phyloP scores from a whole-genome alignment of 2,329 filamentous ascomycete species.

The Byssothecium circinans region DNA sequence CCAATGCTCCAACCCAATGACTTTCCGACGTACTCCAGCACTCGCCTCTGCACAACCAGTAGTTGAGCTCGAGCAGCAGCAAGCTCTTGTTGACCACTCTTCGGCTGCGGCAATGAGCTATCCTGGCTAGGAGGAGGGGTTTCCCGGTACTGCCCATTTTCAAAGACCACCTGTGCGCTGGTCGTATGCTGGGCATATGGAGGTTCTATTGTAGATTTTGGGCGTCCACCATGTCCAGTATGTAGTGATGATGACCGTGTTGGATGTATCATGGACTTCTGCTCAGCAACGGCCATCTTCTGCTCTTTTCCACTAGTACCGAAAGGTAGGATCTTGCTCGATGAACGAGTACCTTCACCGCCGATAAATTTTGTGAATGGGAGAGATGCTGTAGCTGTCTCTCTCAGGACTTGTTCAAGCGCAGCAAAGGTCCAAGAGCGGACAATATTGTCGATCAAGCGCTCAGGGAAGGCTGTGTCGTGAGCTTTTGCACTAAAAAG shows the following conservation, averaged over 20 bases:
- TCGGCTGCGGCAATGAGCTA: slow-evolving; percentile 28
- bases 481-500: slow-evolving; percentile 35
- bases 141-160: slow-evolving; percentile 43
- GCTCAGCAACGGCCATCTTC: slow-evolving; percentile 65
- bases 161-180: slow-evolving; percentile 41
- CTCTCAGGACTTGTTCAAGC: slow-evolving; percentile 73
- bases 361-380: slow-evolving; percentile 57
- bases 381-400: slow-evolving; percentile 70
- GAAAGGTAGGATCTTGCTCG: slow-evolving; percentile 55
- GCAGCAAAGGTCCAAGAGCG: slow-evolving; percentile 78
- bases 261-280: slow-evolving; percentile 71
- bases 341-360: slow-evolving; percentile 29
- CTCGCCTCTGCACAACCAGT: slow-evolving; percentile 75
- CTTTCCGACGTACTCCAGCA: slow-evolving; percentile 74
- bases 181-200: slow-evolving; percentile 34
- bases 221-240: slow-evolving; percentile 18
- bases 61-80: slow-evolving; percentile 82
- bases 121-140: slow-evolving; percentile 26
- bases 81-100: slow-evolving; percentile 73
- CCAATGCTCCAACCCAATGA: slow-evolving; percentile 74
- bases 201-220: slow-evolving; percentile 29
- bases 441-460: slow-evolving; percentile 72
- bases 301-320: slow-evolving; percentile 55
- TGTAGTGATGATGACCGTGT: slow-evolving; percentile 64
- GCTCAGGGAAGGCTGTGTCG: slow-evolving; percentile 39